Base-by-base conservation (phyloP, 2,329 filamentous ascomycete species). In the Penicillium sp. region DNA sequence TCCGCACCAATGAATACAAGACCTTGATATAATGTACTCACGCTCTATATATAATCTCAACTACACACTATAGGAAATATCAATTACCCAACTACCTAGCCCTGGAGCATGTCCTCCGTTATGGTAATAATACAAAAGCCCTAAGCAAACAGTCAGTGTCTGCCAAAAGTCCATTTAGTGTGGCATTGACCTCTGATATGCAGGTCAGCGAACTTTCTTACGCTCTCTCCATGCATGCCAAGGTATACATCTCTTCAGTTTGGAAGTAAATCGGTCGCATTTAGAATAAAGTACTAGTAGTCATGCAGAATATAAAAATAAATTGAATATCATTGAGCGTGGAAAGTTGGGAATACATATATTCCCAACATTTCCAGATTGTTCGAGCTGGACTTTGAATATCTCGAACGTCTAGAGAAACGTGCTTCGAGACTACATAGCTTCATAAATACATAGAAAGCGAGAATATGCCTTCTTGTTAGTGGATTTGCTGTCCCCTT, bases 21-120 rank as follows among this genome's bases (percentile, higher is more conserved):
- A 43, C 44, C 10, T 12, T 31, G 21, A 56, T 51, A 58, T 19
- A 27, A 25, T 31, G 39, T 56, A 10, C 49, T 54, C 35, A 9
- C 48, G n/a, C 13, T 23, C 35, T 39, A 13, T 25, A 19, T 21
- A 31, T 41, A 19, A 21, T 6, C 19, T 27, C 8, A 31, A 13
- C 43, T 31, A 19, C n/a, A 27, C 17, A 21, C 35, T 27, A 17
- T 41, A 4, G n/a, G 9, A 23, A 23, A 41, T 39, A n/a, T 8
- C 4, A 41, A 31, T 7, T 15, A 17, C 7, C n/a, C 3, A 8
- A 12, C 8, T 51, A 29, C 9, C 9, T 31, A 31, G 29, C 12
- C 27, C 27, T 27, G 27, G 41, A 27, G n/a, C 17, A 4, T 6
- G 29, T 29, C 15, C 8, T 17, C 17, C 4, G 7, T 31, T 13